Conservation (phyloP, 176 grass and related monocot genomes). For the Oryza officinalis region DNA sequence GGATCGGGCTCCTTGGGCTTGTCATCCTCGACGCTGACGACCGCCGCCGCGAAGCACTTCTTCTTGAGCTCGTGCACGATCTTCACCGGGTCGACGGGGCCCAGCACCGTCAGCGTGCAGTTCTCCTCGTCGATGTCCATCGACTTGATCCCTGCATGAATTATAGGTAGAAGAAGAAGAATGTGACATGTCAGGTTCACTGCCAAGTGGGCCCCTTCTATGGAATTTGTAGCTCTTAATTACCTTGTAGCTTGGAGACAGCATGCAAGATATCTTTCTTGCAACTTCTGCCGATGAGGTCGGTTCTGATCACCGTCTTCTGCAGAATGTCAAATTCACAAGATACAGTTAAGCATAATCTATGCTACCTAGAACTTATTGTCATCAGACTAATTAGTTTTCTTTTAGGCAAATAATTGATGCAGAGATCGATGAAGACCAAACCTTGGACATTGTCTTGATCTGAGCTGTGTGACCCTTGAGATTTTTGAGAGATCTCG, state of each 20-base stretch:
- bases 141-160: constrained; percentile 41
- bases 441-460: constrained; percentile 21
- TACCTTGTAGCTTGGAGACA: constrained; percentile 35
- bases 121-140: constrained; percentile 42
- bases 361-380: not conserved
- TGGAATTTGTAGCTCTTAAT: too few species aligned
- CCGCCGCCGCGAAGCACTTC: not conserved
- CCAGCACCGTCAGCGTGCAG: constrained; percentile 45
- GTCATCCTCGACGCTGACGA: constrained; percentile 31
- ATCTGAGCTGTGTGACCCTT: not conserved
- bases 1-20: not conserved
- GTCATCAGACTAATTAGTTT: not conserved
- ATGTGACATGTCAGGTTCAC: too few species aligned
- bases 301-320: constrained; percentile 45
- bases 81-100: constrained; percentile 40
- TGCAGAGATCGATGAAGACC: not conserved
- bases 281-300: constrained; percentile 11
- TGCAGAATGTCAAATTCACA: not conserved
- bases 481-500: not conserved
- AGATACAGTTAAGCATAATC: not conserved
- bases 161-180: too few species aligned
- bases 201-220: not conserved
- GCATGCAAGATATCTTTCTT: constrained; percentile 2
- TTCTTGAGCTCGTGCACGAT: constrained; percentile 42
- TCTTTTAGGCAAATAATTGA: not conserved